Conservation (phyloP, 2,329 filamentous ascomycete genomes). For the Saccharata proteae region DNA sequence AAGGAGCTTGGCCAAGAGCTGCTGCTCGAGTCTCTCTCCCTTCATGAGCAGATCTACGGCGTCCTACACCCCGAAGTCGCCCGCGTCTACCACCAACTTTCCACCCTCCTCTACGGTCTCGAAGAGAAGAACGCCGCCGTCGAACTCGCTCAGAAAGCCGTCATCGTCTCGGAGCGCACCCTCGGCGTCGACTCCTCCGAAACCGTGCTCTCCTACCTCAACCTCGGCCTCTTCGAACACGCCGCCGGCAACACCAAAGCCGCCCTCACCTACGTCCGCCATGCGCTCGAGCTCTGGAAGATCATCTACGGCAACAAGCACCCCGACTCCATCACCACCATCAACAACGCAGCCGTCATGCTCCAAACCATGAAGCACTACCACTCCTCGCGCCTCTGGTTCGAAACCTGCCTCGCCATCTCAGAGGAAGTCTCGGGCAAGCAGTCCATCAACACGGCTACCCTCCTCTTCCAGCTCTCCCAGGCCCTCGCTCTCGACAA, state of each 20-base stretch:
- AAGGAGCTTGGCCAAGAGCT: slow-evolving; percentile 93
- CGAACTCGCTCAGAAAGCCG: slow-evolving; percentile 89
- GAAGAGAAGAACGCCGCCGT: slow-evolving; percentile 95
- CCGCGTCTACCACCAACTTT: slow-evolving; percentile 85
- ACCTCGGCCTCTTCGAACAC: slow-evolving; percentile 88
- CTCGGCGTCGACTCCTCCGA: slow-evolving; percentile 88
- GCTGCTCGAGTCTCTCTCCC: slow-evolving; percentile 83
- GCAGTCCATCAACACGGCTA: slow-evolving; percentile 84
- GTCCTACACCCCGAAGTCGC: slow-evolving; percentile 95
- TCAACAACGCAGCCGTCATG: slow-evolving; percentile 99
- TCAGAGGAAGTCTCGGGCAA: slow-evolving; percentile 85
- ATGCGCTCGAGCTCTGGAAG: slow-evolving; percentile 93
- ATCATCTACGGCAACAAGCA: slow-evolving; percentile 89
- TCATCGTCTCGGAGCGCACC: slow-evolving; percentile 90
- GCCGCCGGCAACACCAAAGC: slow-evolving; percentile 79
- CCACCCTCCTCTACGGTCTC: slow-evolving; percentile 93
- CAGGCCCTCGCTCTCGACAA: slow-evolving; percentile 93
- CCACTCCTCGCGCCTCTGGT: slow-evolving; percentile 90
- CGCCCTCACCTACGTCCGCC: slow-evolving; percentile 79
- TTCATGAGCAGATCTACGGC: slow-evolving; percentile 98
- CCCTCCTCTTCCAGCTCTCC: slow-evolving; percentile 90
- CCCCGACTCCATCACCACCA: slow-evolving; percentile 93
- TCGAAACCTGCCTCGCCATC: slow-evolving; percentile 79
- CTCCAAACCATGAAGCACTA: slow-evolving; percentile 91
- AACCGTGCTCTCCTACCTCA: slow-evolving; percentile 90